Base-by-base conservation (phyloP, 345 rosid genomes). In the Camelina hispida region DNA sequence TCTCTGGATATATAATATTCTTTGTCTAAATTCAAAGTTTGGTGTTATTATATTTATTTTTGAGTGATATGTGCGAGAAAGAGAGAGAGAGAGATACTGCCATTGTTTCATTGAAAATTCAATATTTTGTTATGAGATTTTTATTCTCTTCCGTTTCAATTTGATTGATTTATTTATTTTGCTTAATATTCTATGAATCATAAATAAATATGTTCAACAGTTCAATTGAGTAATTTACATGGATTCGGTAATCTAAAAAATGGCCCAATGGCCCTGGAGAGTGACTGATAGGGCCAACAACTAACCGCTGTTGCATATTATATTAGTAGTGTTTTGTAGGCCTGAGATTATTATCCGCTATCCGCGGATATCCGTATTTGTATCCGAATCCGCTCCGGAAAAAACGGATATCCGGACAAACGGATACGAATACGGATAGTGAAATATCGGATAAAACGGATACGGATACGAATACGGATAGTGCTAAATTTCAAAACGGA, bases 101-200 rank as follows among this genome's bases (percentile, higher is more conserved):
- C 57, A 76, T 75, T 76, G 64, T 62, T 68, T 76, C 15, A 76
- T 62, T 69, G 40, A 62, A 20, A 43, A 43, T 69, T 69, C 43
- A 69, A 69, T 76, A 43, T 76, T 76, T 61, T 64, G 53, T 37
- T 47, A 17, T 66, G 73, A 66, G 50, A 73, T 34, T n/a, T 52
- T 32, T 54, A 7, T 37, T 17, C 23, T 38, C 13, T 44, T 56
- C 34, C 3, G 7, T 62, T 52, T 53, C 66, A 9, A 20, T 55
- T 54, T 73, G 57, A 64, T 73, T 73, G 18, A 64, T 64, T 53
- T 42, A 18, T 42, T 63, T 42, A 9, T 13, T 30, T 53, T 8
- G 55, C 30, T 43, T 43, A 15, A 43, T 53, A 18, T 10, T 64
- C 40, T 73, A 55, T 64, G 28, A 20, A 63, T 40, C 11, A 42